Base-by-base conservation (phyloP, 2,329 filamentous ascomycete genomes). In the Diaporthe vexans region DNA sequence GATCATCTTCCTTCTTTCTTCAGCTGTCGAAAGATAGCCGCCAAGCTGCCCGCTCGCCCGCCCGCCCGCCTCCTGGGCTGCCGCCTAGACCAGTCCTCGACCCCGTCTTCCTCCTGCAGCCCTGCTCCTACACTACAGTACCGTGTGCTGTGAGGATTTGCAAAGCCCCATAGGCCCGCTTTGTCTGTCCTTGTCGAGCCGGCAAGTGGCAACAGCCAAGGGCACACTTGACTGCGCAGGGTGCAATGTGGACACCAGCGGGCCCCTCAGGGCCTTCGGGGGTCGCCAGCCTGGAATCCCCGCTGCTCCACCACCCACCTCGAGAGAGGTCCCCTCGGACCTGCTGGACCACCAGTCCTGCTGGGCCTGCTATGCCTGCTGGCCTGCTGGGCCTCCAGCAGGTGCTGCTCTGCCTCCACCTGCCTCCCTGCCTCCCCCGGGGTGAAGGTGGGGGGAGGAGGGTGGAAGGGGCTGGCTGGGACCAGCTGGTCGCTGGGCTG, bases 51-150 rank as follows among this genome's bases (percentile, higher is more conserved):
- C 61, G 43, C 61, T 17, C 43, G 21, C 21, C 21, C 29, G 21
- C 46, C 26, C 40, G 24, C 43, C 26, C 43, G 43, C 40, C 19
- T 17, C 24, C 59, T 21, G 17, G 63, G 21, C 61, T 35, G 29
- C 43, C 43, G 61, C 43, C 63, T 67, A 9, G 63, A 29, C 61
- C 11, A 37, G 21, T 13, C 63, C 46, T 33, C 21, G 29, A 37
- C 46, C 43, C 43, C 46, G 1, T 52, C 46, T 21, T 52, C 29
- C 46, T 52, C 43, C 63, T 54, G 63, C 63, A 68, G 63, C 63
- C 63, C 48, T 68, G 63, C 63, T 68, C 63, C 63, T 68, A n/a
- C n/a, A n/a, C n/a, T n/a, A n/a, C n/a, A n/a, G n/a, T n/a, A 29
- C 40, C 40, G 13, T 43, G 24, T 46, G 29, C 63, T 54, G 63